These are phyloP conservation scores for Citrus medica DNA, from an alignment of 345 rosid genomes.

Conservation along the genomic window DNA sequence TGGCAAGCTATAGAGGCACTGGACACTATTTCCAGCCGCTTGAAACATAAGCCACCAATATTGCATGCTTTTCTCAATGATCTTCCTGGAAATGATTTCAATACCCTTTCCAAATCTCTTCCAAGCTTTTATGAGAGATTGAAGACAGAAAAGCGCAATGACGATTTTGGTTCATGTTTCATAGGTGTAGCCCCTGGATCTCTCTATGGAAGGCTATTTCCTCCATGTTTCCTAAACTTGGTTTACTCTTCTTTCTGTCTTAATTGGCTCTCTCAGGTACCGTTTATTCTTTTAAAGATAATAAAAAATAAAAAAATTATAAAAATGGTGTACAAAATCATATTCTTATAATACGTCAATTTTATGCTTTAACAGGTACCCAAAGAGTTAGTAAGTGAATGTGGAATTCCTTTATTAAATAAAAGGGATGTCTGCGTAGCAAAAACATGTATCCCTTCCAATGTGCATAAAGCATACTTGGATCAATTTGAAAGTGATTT, in stretches of 20 bases:
- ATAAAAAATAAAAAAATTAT: no score
- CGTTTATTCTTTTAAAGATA: no score
- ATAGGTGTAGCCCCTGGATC: slow-evolving; percentile 16
- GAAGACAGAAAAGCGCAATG: neutral
- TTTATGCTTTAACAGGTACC: neutral
- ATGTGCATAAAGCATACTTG: neutral
- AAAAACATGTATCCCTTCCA: neutral
- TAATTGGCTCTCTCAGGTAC: slow-evolving; percentile 15
- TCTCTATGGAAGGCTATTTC: slow-evolving; percentile 25
- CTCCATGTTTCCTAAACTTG: slow-evolving; percentile 12
- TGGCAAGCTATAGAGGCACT: neutral
- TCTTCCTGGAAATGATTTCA: slow-evolving; percentile 30
- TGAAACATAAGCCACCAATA: neutral
- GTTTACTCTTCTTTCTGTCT: slow-evolving; percentile 24
- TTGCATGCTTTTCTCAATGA: slow-evolving; percentile 18
- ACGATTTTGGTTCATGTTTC: slow-evolving; percentile 11
- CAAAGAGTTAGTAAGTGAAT: neutral
- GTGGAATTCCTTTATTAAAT: neutral
- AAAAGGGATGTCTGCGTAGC: neutral
- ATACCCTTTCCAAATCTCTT: slow-evolving; percentile 7
- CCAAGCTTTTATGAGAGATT: slow-evolving; percentile 15
- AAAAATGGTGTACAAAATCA: neutral
- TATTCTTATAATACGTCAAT: neutral
- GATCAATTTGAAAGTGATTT: neutral
- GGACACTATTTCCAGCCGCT: neutral